Evolutionary conservation across 179 eudicot genomes (phyloP).

Genomic region (Beta corolliflora): DNA sequence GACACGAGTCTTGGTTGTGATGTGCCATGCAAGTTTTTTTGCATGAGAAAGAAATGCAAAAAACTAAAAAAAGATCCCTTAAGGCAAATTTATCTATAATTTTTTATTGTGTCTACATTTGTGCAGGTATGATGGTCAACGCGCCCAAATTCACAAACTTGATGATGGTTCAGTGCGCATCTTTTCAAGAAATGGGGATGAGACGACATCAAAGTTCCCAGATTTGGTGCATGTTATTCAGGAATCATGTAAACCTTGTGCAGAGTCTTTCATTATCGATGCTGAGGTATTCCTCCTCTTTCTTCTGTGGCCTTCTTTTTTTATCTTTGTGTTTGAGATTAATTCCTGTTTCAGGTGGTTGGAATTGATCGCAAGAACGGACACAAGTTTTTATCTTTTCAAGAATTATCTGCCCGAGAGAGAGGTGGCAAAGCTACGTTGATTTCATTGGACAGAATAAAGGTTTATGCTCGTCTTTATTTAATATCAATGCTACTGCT

Average conservation of each 20-base stretch:
- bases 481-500: background rate
- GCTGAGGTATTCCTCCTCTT: conserved; percentile 61
- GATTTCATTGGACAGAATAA: conserved; percentile 67
- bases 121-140: conserved; percentile 94
- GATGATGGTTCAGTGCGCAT: conserved; percentile 80
- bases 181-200: conserved; percentile 95
- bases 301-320: background rate
- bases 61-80: background rate
- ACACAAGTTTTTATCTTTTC: conserved; percentile 79
- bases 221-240: conserved; percentile 74
- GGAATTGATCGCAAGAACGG: conserved; percentile 85
- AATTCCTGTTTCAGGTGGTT: conserved; percentile 64
- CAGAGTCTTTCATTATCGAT: conserved; percentile 72
- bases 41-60: background rate
- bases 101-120: conserved; percentile 18
- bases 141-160: conserved; percentile 93
- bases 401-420: conserved; percentile 87
- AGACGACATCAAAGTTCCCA: conserved; percentile 85
- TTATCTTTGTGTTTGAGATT: conserved; percentile 4
- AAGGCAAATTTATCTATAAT: conserved; percentile 1
- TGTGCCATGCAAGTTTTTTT: background rate
- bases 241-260: conserved; percentile 60
- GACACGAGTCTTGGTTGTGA: background rate
- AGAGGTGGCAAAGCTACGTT: conserved; percentile 76
- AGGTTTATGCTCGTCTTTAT: conserved; percentile 41